Percentiles rank a stretch among this genome's conserved stretches.
Conservation (phyloP, 345 rosid species). For the Camelina sativa region DNA sequence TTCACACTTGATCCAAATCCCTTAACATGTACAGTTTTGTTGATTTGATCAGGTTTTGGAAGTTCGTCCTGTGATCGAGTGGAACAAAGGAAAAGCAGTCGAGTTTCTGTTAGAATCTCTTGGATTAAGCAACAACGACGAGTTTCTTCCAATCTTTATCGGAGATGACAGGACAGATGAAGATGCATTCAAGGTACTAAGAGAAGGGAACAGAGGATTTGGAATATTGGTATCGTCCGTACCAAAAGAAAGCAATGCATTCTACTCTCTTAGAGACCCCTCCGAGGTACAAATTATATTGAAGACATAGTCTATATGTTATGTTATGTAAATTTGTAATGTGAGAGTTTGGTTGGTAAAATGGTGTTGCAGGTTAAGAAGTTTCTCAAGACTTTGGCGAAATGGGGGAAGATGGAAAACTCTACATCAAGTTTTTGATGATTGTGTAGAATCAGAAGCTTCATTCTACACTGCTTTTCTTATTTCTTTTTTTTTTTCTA, state of each 20-base stretch:
- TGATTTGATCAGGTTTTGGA: conserved; percentile 78
- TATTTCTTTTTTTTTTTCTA: too few species aligned
- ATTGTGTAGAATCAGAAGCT: conserved; percentile 26
- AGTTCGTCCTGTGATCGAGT: conserved; percentile 89
- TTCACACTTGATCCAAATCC: background rate
- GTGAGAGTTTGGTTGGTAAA: background rate
- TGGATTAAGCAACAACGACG: conserved; percentile 64
- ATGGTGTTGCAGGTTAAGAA: conserved; percentile 69
- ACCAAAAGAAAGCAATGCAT: conserved; percentile 81
- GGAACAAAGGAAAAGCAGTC: conserved; percentile 98
- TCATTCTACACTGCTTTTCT: conserved; percentile 11
- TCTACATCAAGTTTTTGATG: conserved; percentile 22
- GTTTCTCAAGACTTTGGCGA: conserved; percentile 70
- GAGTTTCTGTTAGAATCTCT: conserved; percentile 91
- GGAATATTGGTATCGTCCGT: conserved; percentile 84
- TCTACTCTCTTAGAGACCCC: conserved; percentile 79
- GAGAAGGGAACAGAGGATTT: conserved; percentile 63
- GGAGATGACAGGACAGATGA: conserved; percentile 94
- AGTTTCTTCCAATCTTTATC: conserved; percentile 81
- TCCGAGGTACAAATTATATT: conserved; percentile 58
- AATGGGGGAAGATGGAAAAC: conserved; percentile 57
- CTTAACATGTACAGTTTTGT: background rate
- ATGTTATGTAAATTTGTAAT: background rate
- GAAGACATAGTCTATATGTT: background rate
- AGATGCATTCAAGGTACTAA: conserved; percentile 88